Conservation (phyloP, 257 asterid species). For the Rhazya stricta region DNA sequence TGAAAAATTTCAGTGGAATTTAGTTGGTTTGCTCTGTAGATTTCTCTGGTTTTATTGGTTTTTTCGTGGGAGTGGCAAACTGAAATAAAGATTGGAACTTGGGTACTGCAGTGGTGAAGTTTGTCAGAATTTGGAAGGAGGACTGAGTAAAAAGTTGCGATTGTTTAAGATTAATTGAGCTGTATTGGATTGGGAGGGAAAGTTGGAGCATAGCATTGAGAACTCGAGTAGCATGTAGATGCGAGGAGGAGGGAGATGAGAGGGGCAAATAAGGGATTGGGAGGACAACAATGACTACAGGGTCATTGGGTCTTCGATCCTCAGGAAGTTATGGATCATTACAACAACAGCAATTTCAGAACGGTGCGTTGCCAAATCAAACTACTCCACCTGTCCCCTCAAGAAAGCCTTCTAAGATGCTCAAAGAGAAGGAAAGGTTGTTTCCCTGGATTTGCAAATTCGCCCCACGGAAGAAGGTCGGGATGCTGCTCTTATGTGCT, state of each 20-base stretch:
- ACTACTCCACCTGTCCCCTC: constrained; percentile 45
- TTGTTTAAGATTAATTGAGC: neutral
- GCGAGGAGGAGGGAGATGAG: constrained; percentile 36
- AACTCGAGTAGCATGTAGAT: constrained; percentile 5
- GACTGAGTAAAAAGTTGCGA: neutral
- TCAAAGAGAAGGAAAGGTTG: constrained; percentile 73
- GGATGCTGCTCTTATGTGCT: constrained; percentile 74
- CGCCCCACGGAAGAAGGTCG: constrained; percentile 81
- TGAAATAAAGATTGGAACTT: constrained; percentile 3
- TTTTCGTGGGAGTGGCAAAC: neutral
- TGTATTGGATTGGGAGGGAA: neutral
- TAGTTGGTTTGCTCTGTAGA: constrained; percentile 11
- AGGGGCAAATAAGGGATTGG: constrained; percentile 35
- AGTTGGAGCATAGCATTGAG: neutral
- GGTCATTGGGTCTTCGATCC: constrained; percentile 96
- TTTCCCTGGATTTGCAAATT: constrained; percentile 76
- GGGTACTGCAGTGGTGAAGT: constrained; percentile 3
- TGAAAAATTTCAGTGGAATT: constrained; percentile 6
- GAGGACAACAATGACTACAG: constrained; percentile 73
- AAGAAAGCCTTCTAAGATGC: constrained; percentile 66
- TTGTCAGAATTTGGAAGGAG: neutral
- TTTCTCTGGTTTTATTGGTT: neutral
- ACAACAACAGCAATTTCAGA: constrained; percentile 57
- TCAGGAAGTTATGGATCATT: constrained; percentile 97
- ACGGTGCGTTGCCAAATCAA: constrained; percentile 49